Evolutionary conservation across 139 green algal genomes (phyloP), one percentile per base, ranked within the genome.

Genomic region (Monoraphidium neglectum): DNA sequence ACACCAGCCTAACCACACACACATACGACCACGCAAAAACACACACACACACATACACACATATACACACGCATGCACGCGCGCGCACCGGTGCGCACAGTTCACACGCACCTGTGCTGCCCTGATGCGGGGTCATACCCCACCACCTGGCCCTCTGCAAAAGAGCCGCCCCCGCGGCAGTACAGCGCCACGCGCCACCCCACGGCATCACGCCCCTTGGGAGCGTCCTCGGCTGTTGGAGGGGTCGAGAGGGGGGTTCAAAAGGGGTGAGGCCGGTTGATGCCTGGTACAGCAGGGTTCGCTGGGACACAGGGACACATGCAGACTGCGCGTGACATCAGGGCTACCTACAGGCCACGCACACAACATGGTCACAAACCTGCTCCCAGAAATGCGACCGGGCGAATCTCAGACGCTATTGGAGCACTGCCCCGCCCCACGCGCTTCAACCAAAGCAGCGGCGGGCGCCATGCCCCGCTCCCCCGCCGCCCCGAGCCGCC

Each of bases 151-250:
- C 63, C 76, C 60, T 82, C 76, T 59, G 82, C 84, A 43, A 86
- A 86, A 2, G 40, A 32, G 54, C 54, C 46, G 32, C 94, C 88
- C 18, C 88, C 80, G 3, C 75, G 68, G 84, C 88, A 93, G 72
- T 87, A 94, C 16, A 95, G 88, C 5, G 65, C 83, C 6, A 95
- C 71, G 5, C 87, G 84, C 91, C 91, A 95, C 47, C 90, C 88
- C 28, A 94, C 57, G 0, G 87, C 91, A 15, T 59, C 76, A 33
- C 49, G 38, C 1, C 84, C 88, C 33, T 81, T 65, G 16, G 87
- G 87, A 23, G 65, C 49, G 10, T 66, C 73, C 35, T 79, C 72
- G 23, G 60, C 72, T 78, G 57, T 18, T 28, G 51, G 21, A 28
- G 18, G 51, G 21, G 51, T 60, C 18, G 18, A 60, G 21, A 60